These are phyloP conservation scores for Ceratobasidium sp. DNA, from an alignment of 1,284 basidiomycete genomes.

Conservation along the genomic window DNA sequence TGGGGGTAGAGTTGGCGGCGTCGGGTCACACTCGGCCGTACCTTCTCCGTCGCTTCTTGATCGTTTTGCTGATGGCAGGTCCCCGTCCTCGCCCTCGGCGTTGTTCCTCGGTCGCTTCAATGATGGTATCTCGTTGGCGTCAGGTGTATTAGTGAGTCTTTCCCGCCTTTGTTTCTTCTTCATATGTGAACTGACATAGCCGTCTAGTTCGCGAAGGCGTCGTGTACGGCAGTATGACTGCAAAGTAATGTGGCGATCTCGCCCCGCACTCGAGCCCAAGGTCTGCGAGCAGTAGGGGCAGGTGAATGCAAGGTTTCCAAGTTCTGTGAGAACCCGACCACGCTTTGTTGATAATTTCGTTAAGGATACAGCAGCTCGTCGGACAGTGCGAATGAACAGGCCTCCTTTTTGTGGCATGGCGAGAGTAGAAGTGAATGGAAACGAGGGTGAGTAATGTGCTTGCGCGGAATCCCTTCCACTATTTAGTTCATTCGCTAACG, in stretches of 20 bases:
- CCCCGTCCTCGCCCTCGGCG: background rate
- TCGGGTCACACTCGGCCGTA: background rate
- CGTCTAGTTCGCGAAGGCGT: background rate
- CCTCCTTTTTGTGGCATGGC: too few species aligned
- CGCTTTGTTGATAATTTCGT: background rate
- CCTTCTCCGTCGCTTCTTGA: background rate
- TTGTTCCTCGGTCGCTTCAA: background rate
- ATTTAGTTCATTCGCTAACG: too few species aligned
- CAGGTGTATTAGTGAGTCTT: background rate
- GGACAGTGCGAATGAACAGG: background rate
- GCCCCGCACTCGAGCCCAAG: background rate
- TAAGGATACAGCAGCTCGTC: background rate
- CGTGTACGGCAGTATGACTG: background rate
- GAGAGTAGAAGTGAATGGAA: too few species aligned
- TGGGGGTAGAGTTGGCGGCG: background rate
- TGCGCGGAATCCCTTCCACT: too few species aligned
- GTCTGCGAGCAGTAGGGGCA: background rate
- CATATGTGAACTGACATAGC: background rate
- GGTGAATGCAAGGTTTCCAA: background rate
- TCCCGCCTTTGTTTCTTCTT: conserved; percentile 1
- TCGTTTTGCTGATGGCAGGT: background rate
- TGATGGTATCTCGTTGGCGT: background rate
- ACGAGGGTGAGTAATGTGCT: too few species aligned
- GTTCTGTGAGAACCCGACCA: background rate
- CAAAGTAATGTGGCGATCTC: background rate